Percentiles rank a stretch among this genome's conserved stretches.
Conservation (phyloP, 306 rosid species). For the Acmispon strigosus region DNA sequence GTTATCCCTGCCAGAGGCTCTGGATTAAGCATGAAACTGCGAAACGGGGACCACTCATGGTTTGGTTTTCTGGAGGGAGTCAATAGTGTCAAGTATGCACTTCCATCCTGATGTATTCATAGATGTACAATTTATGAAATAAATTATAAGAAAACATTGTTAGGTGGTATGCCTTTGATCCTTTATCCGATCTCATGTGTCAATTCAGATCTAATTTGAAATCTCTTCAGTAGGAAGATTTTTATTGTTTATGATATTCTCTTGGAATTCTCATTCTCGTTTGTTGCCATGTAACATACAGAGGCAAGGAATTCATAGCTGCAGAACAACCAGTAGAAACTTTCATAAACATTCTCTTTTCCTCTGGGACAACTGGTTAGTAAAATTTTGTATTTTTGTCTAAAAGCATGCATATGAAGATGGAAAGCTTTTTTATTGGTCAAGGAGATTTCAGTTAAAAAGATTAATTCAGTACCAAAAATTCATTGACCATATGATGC, state of each 20-base stretch:
- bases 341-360: slow-evolving; percentile 73
- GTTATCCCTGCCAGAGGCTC: slow-evolving; percentile 57
- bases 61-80: slow-evolving; percentile 64
- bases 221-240: background rate
- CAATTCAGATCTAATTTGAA: slow-evolving; percentile 2
- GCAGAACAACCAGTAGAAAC: slow-evolving; percentile 63
- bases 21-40: slow-evolving; percentile 55
- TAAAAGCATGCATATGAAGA: background rate
- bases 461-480: background rate
- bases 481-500: background rate
- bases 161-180: background rate
- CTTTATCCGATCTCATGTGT: background rate
- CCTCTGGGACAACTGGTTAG: slow-evolving; percentile 96
- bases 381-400: slow-evolving; percentile 16
- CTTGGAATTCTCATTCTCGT: background rate
- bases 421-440: background rate
- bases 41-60: slow-evolving; percentile 76
- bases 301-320: slow-evolving; percentile 71
- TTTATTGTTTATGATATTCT: background rate
- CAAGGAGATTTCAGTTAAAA: background rate
- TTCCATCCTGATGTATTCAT: background rate
- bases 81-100: slow-evolving; percentile 51
- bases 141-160: background rate
- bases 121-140: background rate
- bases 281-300: slow-evolving; percentile 33